Conservation (phyloP, 352 stramenopile genomes). For the Globisporangium sylvaticum region DNA sequence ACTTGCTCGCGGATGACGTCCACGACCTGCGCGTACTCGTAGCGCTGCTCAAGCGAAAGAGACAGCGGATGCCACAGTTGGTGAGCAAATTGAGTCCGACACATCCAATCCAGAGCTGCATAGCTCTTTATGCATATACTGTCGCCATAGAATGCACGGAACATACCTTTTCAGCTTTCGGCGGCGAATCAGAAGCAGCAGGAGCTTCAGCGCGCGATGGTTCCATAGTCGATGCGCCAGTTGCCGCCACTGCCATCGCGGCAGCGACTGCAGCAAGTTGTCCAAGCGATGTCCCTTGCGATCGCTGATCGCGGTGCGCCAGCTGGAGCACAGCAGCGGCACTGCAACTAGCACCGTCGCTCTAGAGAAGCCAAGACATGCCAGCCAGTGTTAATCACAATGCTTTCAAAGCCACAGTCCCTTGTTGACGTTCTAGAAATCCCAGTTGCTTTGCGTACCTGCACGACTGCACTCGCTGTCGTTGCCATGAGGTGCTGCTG, state of each 20-base stretch:
- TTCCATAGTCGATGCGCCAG: neutral
- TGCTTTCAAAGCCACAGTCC: neutral
- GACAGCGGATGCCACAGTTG: slow-evolving; percentile 3
- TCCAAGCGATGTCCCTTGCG: neutral
- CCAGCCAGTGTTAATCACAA: neutral
- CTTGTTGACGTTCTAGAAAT: neutral
- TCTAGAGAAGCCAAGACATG: neutral
- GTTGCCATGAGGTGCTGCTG: neutral
- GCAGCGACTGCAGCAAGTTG: neutral
- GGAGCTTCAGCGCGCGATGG: slow-evolving; percentile 1
- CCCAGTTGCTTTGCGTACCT: neutral
- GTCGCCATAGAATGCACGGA: neutral
- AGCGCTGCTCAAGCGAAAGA: slow-evolving; percentile 26
- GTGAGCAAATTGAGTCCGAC: neutral
- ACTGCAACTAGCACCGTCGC: neutral
- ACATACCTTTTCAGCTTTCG: slow-evolving; percentile 4
- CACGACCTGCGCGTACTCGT: slow-evolving; percentile 62
- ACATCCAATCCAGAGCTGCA: too few relatives aligned
- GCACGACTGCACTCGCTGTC: neutral
- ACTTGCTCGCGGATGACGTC: slow-evolving; percentile 69
- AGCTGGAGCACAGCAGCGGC: neutral
- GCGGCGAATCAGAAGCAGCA: neutral
- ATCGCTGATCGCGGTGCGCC: neutral
- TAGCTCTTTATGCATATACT: too few relatives aligned
- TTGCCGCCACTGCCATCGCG: slow-evolving; percentile 2